Percentiles rank a stretch among this genome's conserved stretches.
Conservation (phyloP, 2,329 filamentous ascomycete species). For the Pseudogymnoascus sp. region DNA sequence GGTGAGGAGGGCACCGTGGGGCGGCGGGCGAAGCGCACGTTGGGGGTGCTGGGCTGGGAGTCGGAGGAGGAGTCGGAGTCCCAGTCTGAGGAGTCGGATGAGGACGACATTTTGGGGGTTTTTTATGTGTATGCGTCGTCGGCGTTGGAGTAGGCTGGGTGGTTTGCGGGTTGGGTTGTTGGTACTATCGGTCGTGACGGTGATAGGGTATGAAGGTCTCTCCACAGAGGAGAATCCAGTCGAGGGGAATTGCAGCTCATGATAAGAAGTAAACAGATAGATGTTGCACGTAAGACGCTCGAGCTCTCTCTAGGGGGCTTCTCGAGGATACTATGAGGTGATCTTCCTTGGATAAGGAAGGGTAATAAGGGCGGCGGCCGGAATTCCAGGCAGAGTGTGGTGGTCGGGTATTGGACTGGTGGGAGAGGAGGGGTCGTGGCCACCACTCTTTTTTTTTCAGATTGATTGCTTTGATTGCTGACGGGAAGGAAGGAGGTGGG, state of each 20-base stretch:
- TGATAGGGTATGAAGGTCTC: constrained; percentile 22
- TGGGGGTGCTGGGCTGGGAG: constrained; percentile 38
- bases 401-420: not conserved
- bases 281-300: not conserved
- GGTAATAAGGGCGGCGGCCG: not conserved
- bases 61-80: constrained; percentile 18
- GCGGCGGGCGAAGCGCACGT: constrained; percentile 32
- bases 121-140: not conserved
- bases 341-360: not conserved
- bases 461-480: not conserved
- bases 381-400: not conserved
- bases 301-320: not conserved
- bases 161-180: constrained; percentile 5
- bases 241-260: constrained; percentile 29
- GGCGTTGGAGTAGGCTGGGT: not conserved
- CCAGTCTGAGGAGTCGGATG: not conserved
- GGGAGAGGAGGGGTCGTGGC: not conserved
- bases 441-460: not conserved
- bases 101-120: not conserved
- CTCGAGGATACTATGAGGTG: not conserved
- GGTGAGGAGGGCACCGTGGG: constrained; percentile 39
- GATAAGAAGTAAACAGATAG: constrained; percentile 19
- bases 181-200: constrained; percentile 7
- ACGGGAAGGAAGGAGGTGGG: not conserved
- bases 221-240: constrained; percentile 29